Base-by-base conservation (phyloP, 1,284 basidiomycete genomes). In the Sporisorium iseilematis-ciliati region DNA sequence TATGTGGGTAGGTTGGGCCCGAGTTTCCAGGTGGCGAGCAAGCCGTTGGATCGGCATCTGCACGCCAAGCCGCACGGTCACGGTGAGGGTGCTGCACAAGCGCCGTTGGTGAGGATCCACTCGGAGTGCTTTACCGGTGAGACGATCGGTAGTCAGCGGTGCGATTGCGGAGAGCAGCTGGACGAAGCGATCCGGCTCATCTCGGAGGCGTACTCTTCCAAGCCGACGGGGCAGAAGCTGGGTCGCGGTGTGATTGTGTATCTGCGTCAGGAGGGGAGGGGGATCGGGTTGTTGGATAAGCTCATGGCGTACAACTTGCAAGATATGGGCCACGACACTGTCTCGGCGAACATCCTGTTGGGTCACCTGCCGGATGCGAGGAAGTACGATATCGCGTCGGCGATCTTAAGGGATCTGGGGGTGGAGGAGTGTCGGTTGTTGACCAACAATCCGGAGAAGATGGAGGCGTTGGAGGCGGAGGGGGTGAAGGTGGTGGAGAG, bases 121-220 rank as follows among this genome's bases (percentile, higher is more conserved):
- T 96, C 94, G 21, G 97, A 99, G 85, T 99, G 97, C 86, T 99
- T 95, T 86, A 99, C 97, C 0, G 97, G 97, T 43, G 97, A 99
- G 87, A 99, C 95, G 10, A 91, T 98, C 66, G 97, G 97, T 11
- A 96, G 94, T 83, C 95, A 97, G 91, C 91, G 97, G 33, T 99
- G 97, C 86, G 97, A 99, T 86, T 99, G 97, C 83, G 97, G 97
- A 20, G 95, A 99, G 86, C 97, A 99, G 86, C 89, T 99, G 16
- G 95, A 98, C 86, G 95, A 98, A 85, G 95, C 97, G 26, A 91
- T 99, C 77, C 90, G 94, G 10, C 91, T 92, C 75, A 98, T 99
- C 76, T 92, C 73, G 3, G 65, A 76, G 25, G 73, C 64, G 4
- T 71, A 67, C 7, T 46, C 88, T 85, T 7, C 89, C 91, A 54